phyloP scores from a whole-genome alignment of 805 yeast species.

The Jamesozyma rosinii region DNA sequence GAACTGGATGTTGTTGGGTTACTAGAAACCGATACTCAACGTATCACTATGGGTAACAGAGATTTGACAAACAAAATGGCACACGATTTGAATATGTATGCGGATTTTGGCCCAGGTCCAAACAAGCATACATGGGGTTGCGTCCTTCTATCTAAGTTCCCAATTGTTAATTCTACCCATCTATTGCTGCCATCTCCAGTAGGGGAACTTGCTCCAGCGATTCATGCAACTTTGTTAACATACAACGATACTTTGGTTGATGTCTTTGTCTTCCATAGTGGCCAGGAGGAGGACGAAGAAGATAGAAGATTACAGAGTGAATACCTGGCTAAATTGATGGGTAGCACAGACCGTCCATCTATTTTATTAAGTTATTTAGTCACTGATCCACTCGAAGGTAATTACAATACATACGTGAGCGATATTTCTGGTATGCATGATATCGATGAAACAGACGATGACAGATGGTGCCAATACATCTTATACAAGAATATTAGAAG shows the following conservation, averaged over 20 bases:
- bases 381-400: conserved; percentile 77
- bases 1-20: conserved; percentile 87
- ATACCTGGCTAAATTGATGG: conserved; percentile 73
- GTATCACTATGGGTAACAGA: conserved; percentile 89
- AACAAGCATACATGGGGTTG: conserved; percentile 98
- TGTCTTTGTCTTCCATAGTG: conserved; percentile 93
- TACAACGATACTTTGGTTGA: conserved; percentile 74
- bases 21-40: conserved; percentile 86
- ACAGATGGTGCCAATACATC: conserved; percentile 97
- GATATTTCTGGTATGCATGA: conserved; percentile 81
- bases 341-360: conserved; percentile 69
- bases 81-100: conserved; percentile 88
- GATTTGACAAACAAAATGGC: conserved; percentile 87
- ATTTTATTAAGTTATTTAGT: conserved; percentile 84
- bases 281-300: conserved; percentile 95
- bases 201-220: conserved; percentile 97
- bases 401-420: conserved; percentile 85
- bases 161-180: conserved; percentile 82
- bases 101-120: conserved; percentile 96
- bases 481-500: conserved; percentile 78
- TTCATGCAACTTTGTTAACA: conserved; percentile 87
- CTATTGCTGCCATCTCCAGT: conserved; percentile 92
- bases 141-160: conserved; percentile 85
- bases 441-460: conserved; percentile 88
- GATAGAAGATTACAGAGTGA: conserved; percentile 83